A percentile compares a stretch with the other conserved stretches of the same genome.
Evolutionary conservation across 768 basidiomycete genomes (phyloP).

Genomic region (Russula lepida): DNA sequence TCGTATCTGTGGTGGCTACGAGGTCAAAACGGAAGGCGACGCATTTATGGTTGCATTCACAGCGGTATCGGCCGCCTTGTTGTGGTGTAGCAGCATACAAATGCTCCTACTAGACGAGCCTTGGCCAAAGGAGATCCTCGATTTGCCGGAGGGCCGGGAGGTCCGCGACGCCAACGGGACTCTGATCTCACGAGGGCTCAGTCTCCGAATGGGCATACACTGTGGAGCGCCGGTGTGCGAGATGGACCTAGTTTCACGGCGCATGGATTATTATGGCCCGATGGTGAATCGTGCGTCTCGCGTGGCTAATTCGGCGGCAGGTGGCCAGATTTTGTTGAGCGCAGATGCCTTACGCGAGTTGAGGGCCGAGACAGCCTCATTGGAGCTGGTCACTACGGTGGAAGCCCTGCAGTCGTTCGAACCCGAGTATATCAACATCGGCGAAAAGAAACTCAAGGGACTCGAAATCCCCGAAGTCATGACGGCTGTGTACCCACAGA

Average conservation of each 20-base stretch:
- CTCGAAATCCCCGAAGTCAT: constrained; percentile 85
- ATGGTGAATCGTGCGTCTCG: constrained; percentile 93
- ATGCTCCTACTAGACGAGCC: constrained; percentile 66
- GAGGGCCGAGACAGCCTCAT: constrained; percentile 44
- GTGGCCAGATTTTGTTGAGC: constrained; percentile 92
- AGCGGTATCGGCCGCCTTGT: constrained; percentile 72
- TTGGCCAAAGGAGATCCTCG: constrained; percentile 92
- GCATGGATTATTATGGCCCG: constrained; percentile 98
- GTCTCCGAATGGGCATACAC: constrained; percentile 97
- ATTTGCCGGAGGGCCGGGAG: constrained; percentile 84
- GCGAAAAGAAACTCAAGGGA: constrained; percentile 91
- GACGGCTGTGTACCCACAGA: constrained; percentile 73
- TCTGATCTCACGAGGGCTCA: constrained; percentile 77
- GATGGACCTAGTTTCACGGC: constrained; percentile 64
- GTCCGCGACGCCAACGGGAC: constrained; percentile 57
- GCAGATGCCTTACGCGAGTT: constrained; percentile 82
- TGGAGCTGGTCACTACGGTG: constrained; percentile 37
- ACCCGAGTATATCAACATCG: constrained; percentile 62
- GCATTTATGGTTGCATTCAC: constrained; percentile 99
- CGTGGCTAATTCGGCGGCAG: constrained; percentile 72
- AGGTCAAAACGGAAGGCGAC: constrained; percentile 99
- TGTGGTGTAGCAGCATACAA: constrained; percentile 89
- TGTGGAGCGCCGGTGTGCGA: constrained; percentile 87
- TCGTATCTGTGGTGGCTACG: constrained; percentile 89
- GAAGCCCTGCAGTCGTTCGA: constrained; percentile 71